Base-by-base conservation (phyloP, 78 protist genomes). In the Dictyostelium discoideum region DNA sequence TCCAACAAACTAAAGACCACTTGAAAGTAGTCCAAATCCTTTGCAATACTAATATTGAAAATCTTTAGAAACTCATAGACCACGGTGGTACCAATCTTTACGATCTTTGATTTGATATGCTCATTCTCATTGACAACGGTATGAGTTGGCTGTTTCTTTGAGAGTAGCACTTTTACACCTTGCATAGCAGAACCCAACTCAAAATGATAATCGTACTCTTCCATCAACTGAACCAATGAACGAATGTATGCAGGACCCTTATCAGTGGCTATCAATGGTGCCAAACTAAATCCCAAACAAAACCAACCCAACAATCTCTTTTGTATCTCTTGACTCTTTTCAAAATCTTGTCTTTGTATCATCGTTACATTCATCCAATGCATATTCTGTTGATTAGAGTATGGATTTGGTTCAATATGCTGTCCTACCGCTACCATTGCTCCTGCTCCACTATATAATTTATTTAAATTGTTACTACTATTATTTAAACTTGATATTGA, bases 291-390 rank as follows among this genome's bases (percentile, higher is more conserved):
- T 1, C 94, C 94, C 20, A 89, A 81, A 89, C 94, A 79, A 81
- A 89, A 89, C 94, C 94, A 89, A 16, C 84, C 77, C 50, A 89
- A 48, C 2, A 89, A 54, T 54, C 94, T 74, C 82, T 89, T 89
- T 81, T 89, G 94, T 37, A 89, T 89, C 16, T 89, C 94, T 32
- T 22, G 40, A 24, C 67, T n/a, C 50, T 69, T 89, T 16, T 89
- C 94, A 65, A 89, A 81, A 32, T 89, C 94, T 13, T 32, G 24
- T 65, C 76, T 89, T 67, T 89, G 94, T 32, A 89, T 81, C 57
- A 40, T 40, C 0, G 84, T 44, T 50, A 89, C 94, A 69, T 89
- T 89, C 94, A 89, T 89, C 94, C 94, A 89, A 89, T 89, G 94
- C 50, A 89, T 84, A 74, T 74, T 74, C 22, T 74, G 77, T 69